Evolutionary conservation across 352 stramenopile genomes (phyloP).

Genomic region (Aphanomyces astaci): DNA sequence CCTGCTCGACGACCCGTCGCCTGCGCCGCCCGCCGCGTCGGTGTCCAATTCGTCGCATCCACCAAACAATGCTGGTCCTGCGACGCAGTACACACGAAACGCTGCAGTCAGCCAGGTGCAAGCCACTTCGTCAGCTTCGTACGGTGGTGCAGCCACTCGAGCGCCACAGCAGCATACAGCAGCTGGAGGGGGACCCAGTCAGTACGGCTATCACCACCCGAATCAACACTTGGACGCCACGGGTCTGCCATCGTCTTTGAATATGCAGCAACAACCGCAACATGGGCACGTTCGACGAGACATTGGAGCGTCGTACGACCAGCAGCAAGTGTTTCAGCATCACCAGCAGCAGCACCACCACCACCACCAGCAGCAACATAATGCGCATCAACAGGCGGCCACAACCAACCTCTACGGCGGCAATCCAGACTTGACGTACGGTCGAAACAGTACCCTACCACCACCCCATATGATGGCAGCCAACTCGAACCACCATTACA

Average conservation of each 20-base stretch:
- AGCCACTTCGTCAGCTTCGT: too few relatives aligned
- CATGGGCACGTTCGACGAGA: neutral
- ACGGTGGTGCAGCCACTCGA: neutral
- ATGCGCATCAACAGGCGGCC: neutral
- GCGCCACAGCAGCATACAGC: neutral
- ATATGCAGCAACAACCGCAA: neutral
- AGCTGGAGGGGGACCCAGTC: neutral
- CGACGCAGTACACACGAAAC: too few relatives aligned
- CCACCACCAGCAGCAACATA: neutral
- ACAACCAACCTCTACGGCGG: conserved; percentile 18
- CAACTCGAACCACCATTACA: conserved; percentile 1
- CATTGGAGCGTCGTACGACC: neutral
- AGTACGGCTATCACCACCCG: neutral
- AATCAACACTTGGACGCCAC: neutral
- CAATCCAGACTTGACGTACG: conserved; percentile 11
- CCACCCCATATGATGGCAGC: conserved; percentile 6
- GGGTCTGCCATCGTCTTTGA: neutral
- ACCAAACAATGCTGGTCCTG: neutral
- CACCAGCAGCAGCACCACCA: conserved; percentile 13
- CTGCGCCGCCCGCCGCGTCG: neutral
- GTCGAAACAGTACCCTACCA: neutral
- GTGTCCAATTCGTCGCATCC: neutral
- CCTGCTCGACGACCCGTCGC: conserved; percentile 51
- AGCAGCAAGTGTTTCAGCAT: neutral
- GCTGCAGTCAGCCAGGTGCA: too few relatives aligned